A percentile compares a stretch with the other conserved stretches of the same genome.
phyloP scores from a whole-genome alignment of 2,329 filamentous ascomycete species.

The Paecilomyces fulvus region DNA sequence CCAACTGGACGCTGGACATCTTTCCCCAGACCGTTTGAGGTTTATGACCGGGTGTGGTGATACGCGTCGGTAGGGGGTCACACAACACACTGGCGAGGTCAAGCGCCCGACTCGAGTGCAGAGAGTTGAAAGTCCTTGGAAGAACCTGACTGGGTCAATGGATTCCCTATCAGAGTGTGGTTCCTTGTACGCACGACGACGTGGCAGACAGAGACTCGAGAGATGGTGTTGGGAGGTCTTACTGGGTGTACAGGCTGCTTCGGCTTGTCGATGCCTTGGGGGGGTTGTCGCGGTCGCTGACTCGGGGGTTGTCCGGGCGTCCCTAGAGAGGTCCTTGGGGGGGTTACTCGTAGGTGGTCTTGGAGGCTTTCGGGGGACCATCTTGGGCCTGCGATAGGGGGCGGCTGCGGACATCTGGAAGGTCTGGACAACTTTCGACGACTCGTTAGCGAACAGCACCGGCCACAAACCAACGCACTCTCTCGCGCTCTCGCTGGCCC shows the following conservation, averaged over 20 bases:
- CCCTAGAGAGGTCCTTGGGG: background rate
- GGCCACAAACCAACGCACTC: background rate
- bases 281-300: background rate
- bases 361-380: background rate
- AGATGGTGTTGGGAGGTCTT: background rate
- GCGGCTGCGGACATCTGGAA: background rate
- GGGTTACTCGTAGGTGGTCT: background rate
- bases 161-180: background rate
- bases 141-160: background rate
- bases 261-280: background rate
- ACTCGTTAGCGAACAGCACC: background rate
- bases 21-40: background rate
- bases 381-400: background rate
- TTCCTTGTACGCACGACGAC: background rate
- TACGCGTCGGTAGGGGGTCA: background rate
- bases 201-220: constrained; percentile 1
- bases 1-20: background rate
- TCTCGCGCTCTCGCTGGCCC: constrained; percentile 12
- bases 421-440: background rate
- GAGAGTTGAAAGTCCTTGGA: background rate
- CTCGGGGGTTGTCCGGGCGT: background rate
- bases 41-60: background rate
- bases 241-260: background rate
- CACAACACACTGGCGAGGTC: background rate
- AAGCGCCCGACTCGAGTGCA: background rate